Percentiles rank a stretch among this genome's conserved stretches.
Evolutionary conservation across 208 protist species (phyloP).

Genomic region (Crithidia expoeki): DNA sequence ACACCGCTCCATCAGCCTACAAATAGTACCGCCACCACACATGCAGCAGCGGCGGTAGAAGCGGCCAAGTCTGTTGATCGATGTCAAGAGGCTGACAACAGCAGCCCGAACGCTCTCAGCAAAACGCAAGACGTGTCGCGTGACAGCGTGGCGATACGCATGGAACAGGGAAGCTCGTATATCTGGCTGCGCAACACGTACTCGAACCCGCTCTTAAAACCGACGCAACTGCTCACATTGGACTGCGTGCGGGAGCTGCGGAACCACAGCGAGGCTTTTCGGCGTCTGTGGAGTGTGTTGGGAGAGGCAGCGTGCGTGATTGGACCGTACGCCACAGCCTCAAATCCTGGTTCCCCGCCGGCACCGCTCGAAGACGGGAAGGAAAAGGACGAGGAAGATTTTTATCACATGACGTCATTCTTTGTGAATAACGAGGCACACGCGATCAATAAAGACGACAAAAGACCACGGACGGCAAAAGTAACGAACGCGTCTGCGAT

Average conservation of each 20-base stretch:
- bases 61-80: no score
- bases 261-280: conserved; percentile 7
- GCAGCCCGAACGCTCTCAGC: background rate
- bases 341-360: background rate
- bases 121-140: background rate
- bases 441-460: background rate
- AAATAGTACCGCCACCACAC: no score
- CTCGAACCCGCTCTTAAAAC: conserved; percentile 18
- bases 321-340: conserved; percentile 13
- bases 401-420: background rate
- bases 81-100: background rate
- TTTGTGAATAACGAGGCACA: conserved; percentile 9
- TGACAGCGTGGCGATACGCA: background rate
- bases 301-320: conserved; percentile 21
- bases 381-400: background rate
- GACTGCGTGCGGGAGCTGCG: background rate
- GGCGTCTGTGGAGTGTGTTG: conserved; percentile 17
- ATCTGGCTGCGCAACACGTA: conserved; percentile 33
- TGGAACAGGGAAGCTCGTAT: conserved; percentile 30
- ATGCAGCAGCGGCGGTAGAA: no score
- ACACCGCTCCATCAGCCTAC: no score
- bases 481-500: background rate
- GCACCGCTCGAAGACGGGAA: background rate
- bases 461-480: background rate
- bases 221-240: conserved; percentile 17